Base-by-base conservation (phyloP, 2,329 filamentous ascomycete species). In the Berkeleyomyces rouxiae region DNA sequence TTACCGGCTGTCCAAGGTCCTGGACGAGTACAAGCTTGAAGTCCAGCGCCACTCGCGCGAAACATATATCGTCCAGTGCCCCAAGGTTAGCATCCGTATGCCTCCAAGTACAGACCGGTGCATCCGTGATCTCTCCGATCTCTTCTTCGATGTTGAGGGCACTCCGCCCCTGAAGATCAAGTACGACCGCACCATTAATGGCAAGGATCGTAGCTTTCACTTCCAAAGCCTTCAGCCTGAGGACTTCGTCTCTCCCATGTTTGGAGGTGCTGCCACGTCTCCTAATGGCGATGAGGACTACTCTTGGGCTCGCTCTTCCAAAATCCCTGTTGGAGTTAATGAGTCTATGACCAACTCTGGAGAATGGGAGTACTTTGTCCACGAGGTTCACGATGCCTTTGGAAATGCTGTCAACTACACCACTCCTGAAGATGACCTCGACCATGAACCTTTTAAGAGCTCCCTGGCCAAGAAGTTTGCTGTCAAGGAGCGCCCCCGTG, bases 161-260 rank as follows among this genome's bases (percentile, higher is more conserved):
- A 95, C 90, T 0, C 89, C 95, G 2, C 93, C 93, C 2, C 78
- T 99, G 67, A 91, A 91, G 71, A 88, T 99, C 68, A 88, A 89
- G 68, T 99, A 99, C 73, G 93, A 89, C 69, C 86, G 90, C 61
- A 86, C 84, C 5, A 85, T 96, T 68, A 96, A 97, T 68, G 83
- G 84, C 65, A 86, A 88, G 66, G 84, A 95, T 67, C 85, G 86
- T 68, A 88, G 88, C 65, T 90, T 91, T 67, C 90, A 92, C 66
- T 92, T 95, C 68, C 91, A 97, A 73, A 96, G 89, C 69, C 83
- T 99, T 53, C 91, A 96, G 68, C 91, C 93, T 0, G 90, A 96
- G 58, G 88, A 88, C 43, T 86, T 91, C 69, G 78, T 81, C 2
- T 95, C 90, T 0, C 90, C 90, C 0, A 76, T 95, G 43, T 74